A percentile compares a stretch with the other conserved stretches of the same genome.
Evolutionary conservation across 2,329 filamentous ascomycete species (phyloP).

Genomic region (Cyclaneusma minus): DNA sequence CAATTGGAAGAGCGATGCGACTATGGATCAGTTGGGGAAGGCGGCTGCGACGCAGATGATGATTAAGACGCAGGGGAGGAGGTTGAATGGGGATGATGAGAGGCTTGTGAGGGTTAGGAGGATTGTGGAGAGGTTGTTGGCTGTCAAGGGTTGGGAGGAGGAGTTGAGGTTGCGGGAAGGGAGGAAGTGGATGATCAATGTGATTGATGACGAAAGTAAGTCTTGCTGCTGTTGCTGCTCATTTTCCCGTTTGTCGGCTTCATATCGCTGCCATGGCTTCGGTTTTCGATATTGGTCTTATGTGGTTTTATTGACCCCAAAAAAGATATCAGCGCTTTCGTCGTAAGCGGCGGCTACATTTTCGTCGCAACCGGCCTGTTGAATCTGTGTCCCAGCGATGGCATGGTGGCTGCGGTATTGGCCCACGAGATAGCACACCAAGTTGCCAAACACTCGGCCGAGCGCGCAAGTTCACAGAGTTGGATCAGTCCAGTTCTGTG

Average conservation of each 20-base stretch:
- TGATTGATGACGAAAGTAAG: constrained; percentile 49
- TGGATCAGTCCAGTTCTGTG: no score
- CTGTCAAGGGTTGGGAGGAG: constrained; percentile 50
- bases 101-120: constrained; percentile 38
- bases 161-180: constrained; percentile 32
- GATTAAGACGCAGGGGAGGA: constrained; percentile 32
- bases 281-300: no score
- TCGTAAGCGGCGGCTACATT: constrained; percentile 64
- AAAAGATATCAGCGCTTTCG: constrained; percentile 60
- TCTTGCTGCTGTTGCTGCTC: constrained; percentile 5
- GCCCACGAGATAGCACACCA: constrained; percentile 72
- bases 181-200: constrained; percentile 55
- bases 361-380: constrained; percentile 66
- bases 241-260: no score
- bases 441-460: constrained; percentile 50
- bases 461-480: constrained; percentile 35
- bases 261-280: no score
- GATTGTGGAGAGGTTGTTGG: constrained; percentile 54
- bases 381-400: constrained; percentile 46
- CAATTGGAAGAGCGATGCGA: constrained; percentile 43
- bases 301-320: no score
- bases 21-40: constrained; percentile 33
- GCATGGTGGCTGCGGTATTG: constrained; percentile 58
- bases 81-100: constrained; percentile 39
- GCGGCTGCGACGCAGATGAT: constrained; percentile 38